Percentiles rank a stretch among this genome's conserved stretches.
These are phyloP conservation scores for Aspergillus avenaceus DNA, from an alignment of 495 filamentous ascomycete genomes.

Conservation along the genomic window DNA sequence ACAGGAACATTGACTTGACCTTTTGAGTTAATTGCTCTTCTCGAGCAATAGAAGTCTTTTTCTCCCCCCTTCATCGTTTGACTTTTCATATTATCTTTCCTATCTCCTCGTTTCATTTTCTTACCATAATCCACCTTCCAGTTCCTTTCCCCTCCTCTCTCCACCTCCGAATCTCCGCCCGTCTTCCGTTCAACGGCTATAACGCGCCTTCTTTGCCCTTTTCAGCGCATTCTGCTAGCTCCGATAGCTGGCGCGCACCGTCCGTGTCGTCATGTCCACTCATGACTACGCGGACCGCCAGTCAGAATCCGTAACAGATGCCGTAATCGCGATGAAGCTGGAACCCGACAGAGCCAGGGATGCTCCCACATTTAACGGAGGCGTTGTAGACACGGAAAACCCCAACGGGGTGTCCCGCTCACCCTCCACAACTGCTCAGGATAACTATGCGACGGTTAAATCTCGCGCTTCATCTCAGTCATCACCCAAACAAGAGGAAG, in stretches of 20 bases:
- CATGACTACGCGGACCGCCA: slow-evolving; percentile 44
- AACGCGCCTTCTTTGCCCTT: slow-evolving; percentile 4
- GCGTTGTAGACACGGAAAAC: slow-evolving; percentile 12
- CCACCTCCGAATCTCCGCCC: neutral
- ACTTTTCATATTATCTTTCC: slow-evolving; percentile 1
- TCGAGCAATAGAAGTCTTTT: neutral
- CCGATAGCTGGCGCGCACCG: slow-evolving; percentile 22
- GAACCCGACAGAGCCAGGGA: slow-evolving; percentile 19
- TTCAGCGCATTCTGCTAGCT: slow-evolving; percentile 11
- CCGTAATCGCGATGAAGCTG: slow-evolving; percentile 38
- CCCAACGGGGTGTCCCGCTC: slow-evolving; percentile 7
- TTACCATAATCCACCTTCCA: slow-evolving; percentile 1
- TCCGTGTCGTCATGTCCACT: slow-evolving; percentile 46
- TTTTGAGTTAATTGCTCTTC: neutral
- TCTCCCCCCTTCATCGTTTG: too few relatives aligned
- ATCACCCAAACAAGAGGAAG: slow-evolving; percentile 18
- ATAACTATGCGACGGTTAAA: slow-evolving; percentile 11
- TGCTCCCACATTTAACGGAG: slow-evolving; percentile 17
- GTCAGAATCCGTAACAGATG: slow-evolving; percentile 32
- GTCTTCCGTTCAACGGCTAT: slow-evolving; percentile 1
- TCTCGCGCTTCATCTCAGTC: slow-evolving; percentile 18
- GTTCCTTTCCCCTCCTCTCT: slow-evolving; percentile 2
- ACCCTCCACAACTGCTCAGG: slow-evolving; percentile 2
- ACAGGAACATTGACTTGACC: slow-evolving; percentile 5
- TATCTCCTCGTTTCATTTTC: slow-evolving; percentile 1